These are phyloP conservation scores for Rostrohypoxylon terebratum DNA, from an alignment of 495 filamentous ascomycete species.

Conservation along the genomic window DNA sequence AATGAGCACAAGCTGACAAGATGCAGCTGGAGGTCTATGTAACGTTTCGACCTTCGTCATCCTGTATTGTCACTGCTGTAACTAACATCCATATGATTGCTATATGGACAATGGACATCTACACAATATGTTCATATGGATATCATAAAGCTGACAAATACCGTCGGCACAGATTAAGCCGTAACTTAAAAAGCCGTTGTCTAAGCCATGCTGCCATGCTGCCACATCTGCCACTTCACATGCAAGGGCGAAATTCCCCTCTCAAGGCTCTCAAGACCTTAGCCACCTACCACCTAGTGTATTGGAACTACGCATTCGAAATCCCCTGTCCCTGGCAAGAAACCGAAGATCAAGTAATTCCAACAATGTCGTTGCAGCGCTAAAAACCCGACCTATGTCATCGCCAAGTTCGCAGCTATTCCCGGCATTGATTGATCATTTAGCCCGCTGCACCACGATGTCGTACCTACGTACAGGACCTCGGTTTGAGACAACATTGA, in stretches of 20 bases:
- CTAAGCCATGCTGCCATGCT: too few species aligned
- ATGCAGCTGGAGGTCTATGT: background rate
- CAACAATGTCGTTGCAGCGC: conserved; percentile 10
- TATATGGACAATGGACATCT: too few species aligned
- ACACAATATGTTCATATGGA: background rate
- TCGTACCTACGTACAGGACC: conserved; percentile 19
- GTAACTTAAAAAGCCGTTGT: background rate
- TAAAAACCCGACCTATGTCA: conserved; percentile 6
- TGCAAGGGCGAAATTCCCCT: background rate
- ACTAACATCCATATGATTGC: too few species aligned
- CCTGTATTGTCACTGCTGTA: background rate
- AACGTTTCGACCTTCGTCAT: background rate
- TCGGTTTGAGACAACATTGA: conserved; percentile 11
- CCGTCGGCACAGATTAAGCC: background rate
- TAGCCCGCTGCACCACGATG: conserved; percentile 1
- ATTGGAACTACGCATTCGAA: background rate
- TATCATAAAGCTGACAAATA: background rate
- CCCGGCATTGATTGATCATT: background rate
- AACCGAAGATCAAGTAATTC: background rate
- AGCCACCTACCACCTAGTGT: too few species aligned
- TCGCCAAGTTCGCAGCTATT: background rate
- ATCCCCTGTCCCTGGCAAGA: conserved; percentile 2
- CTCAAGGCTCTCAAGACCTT: background rate
- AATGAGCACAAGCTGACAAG: background rate
- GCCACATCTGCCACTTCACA: too few species aligned